Conservation (phyloP, 768 basidiomycete species). For the Mycena crocata region DNA sequence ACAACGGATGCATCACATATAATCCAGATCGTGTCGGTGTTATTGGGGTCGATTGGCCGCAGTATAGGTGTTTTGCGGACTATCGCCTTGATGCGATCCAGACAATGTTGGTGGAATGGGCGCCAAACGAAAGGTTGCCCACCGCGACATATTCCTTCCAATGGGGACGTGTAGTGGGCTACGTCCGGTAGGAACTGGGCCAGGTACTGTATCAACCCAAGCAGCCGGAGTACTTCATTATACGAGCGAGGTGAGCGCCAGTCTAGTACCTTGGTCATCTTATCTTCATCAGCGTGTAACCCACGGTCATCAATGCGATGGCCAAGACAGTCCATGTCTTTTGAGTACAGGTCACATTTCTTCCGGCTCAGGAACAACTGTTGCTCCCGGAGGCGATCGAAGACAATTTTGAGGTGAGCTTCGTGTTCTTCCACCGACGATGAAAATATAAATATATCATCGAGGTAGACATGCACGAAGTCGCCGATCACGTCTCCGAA, state of each 20-base stretch:
- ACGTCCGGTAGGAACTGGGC: neutral
- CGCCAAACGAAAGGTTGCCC: neutral
- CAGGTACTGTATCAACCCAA: neutral
- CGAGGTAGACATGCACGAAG: conserved; percentile 57
- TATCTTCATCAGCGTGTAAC: conserved; percentile 41
- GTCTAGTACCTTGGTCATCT: neutral
- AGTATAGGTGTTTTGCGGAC: neutral
- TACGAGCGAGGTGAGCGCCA: neutral
- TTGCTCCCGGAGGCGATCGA: conserved; percentile 41
- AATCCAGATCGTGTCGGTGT: neutral
- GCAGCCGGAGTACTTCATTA: neutral
- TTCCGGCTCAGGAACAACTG: conserved; percentile 45
- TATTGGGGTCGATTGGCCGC: neutral
- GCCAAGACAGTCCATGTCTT: conserved; percentile 24
- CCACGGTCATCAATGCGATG: conserved; percentile 47
- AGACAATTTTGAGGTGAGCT: conserved; percentile 44
- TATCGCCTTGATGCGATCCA: neutral
- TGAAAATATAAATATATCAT: conserved; percentile 56
- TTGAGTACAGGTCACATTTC: conserved; percentile 40
- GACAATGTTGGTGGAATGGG: neutral
- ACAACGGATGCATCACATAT: neutral
- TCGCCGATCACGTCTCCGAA: conserved; percentile 50
- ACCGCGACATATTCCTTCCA: neutral
- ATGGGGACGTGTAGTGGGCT: neutral
- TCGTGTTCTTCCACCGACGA: conserved; percentile 51